Evolutionary conservation across 306 rosid species (phyloP), one percentile per base, ranked within the genome.

Genomic region (Boehmeria nivea): DNA sequence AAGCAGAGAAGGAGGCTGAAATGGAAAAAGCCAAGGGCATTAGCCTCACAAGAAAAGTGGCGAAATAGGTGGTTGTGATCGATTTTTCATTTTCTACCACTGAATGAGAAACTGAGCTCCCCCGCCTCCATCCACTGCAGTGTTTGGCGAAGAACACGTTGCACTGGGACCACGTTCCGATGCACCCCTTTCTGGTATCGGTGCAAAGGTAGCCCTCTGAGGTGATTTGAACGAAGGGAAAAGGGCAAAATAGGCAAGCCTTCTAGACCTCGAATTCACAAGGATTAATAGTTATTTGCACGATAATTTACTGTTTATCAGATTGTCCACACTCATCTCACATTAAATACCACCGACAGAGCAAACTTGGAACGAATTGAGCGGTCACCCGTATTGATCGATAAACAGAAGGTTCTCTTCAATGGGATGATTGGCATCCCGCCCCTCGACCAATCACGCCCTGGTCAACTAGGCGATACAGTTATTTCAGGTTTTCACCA

Each of bases 11-110:
- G 78, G 99, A 85, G 61, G 96, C 87, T 9, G 99, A 87, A 70
- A 90, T 78, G 91, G 95, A 86, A 63, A 93, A 83, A 72, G 89
- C 95, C 18, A 83, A 85, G 82, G 96, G 86, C 61, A 43, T 77
- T 68, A 63, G 62, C 70, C 74, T 72, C 65, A 59, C 76, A 54
- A 82, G 63, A 60, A 78, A 81, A 74, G 55, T 76, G n/a, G 81
- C 65, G 45, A 80, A 67, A 65, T 82, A 70, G 69, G 67, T 47
- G 83, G 73, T 69, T 72, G 55, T 62, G 33, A 50, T 20, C 11
- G 52, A 50, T 64, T 67, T 39, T 69, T 60, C 43, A 54, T 66
- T 68, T 60, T 47, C 63, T 63, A 64, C 72, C 60, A 44, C 72
- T 50, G 70, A 76, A 36, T 61, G 68, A 4, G 65, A 61, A 61